Conservation (phyloP, 805 yeast genomes). For the Lachancea fermentati region DNA sequence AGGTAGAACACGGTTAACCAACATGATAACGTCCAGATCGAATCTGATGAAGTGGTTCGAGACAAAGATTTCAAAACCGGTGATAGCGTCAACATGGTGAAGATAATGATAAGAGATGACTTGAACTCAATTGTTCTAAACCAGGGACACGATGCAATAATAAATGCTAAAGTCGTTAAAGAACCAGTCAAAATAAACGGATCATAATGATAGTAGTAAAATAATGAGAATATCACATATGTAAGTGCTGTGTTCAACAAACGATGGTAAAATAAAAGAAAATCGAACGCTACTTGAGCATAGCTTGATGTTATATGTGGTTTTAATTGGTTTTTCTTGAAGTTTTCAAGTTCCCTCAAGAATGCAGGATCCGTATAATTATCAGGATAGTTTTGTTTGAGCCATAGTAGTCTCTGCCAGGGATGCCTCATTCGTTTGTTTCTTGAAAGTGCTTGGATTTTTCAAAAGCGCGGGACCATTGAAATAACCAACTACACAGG, state of each 20-base stretch:
- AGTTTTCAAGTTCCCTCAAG: slow-evolving; percentile 33
- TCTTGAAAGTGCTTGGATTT: neutral
- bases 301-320: slow-evolving; percentile 17
- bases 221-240: slow-evolving; percentile 49
- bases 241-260: slow-evolving; percentile 59
- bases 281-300: slow-evolving; percentile 20
- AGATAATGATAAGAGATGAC: slow-evolving; percentile 61
- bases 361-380: slow-evolving; percentile 82
- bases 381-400: slow-evolving; percentile 82
- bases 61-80: slow-evolving; percentile 89
- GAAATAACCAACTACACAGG: neutral
- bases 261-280: slow-evolving; percentile 24
- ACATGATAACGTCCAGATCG: slow-evolving; percentile 87
- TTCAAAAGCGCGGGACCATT: neutral
- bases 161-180: slow-evolving; percentile 13
- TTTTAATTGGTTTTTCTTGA: slow-evolving; percentile 11
- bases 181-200: slow-evolving; percentile 21
- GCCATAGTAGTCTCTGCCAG: slow-evolving; percentile 86
- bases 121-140: slow-evolving; percentile 38
- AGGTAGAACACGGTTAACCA: slow-evolving; percentile 72
- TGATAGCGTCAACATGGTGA: slow-evolving; percentile 70
- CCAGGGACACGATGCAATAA: slow-evolving; percentile 1
- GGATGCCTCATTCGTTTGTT: slow-evolving; percentile 28
- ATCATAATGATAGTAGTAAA: slow-evolving; percentile 20
- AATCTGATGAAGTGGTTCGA: slow-evolving; percentile 83